phyloP scores from a whole-genome alignment of 2,329 filamentous ascomycete species.

The Coniosporium uncinatum region DNA sequence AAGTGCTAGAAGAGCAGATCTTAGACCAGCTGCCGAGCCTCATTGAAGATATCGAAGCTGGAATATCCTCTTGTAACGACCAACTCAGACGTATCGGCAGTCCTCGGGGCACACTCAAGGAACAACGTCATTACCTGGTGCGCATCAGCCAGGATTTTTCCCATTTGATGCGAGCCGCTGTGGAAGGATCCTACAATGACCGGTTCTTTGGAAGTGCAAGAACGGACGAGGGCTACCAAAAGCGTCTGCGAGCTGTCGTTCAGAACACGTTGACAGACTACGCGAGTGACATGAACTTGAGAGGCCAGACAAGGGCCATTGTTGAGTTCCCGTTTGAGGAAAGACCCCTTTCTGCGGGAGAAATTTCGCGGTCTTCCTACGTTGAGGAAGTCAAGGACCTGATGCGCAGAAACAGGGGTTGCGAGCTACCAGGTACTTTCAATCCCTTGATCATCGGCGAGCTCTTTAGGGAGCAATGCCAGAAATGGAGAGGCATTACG shows the following conservation, averaged over 20 bases:
- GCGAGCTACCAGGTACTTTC: conserved; percentile 29
- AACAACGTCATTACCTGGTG: conserved; percentile 44
- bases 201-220: conserved; percentile 40
- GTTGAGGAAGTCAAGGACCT: conserved; percentile 14
- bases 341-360: background rate
- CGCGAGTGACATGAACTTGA: conserved; percentile 10
- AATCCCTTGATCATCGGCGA: conserved; percentile 32
- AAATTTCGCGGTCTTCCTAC: conserved; percentile 13
- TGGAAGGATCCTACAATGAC: conserved; percentile 46
- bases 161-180: conserved; percentile 35
- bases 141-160: conserved; percentile 38
- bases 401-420: conserved; percentile 15
- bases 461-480: conserved; percentile 21
- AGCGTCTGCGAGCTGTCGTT: conserved; percentile 10
- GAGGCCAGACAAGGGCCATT: conserved; percentile 11
- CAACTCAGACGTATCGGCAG: conserved; percentile 42
- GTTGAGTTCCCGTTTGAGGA: conserved; percentile 5
- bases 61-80: conserved; percentile 14
- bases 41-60: conserved; percentile 20
- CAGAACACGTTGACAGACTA: conserved; percentile 15
- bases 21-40: conserved; percentile 22
- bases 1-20: background rate
- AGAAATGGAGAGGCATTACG: background rate
- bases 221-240: conserved; percentile 13
- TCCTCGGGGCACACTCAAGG: conserved; percentile 33